A percentile compares a stretch with the other conserved stretches of the same genome.
Evolutionary conservation across 2,329 filamentous ascomycete genomes (phyloP).

Genomic region (Aureobasidium sp.): DNA sequence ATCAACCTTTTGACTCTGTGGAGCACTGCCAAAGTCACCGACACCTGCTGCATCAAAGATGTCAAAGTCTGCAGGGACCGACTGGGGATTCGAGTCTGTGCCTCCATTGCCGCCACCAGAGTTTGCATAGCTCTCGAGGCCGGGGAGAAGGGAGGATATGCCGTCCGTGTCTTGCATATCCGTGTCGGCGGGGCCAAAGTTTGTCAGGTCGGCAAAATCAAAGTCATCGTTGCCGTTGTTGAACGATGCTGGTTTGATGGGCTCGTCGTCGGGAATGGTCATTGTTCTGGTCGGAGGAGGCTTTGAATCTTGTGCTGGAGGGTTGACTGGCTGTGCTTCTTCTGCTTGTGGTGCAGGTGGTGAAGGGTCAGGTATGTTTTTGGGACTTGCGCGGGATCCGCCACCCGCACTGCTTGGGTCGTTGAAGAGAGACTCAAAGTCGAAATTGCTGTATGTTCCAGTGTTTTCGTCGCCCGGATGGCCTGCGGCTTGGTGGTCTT

Average conservation of each 20-base stretch:
- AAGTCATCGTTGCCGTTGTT: slow-evolving; percentile 10
- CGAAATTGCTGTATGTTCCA: slow-evolving; percentile 23
- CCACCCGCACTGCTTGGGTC: slow-evolving; percentile 22
- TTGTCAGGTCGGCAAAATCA: slow-evolving; percentile 16
- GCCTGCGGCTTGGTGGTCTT: slow-evolving; percentile 11
- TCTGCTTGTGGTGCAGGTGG: neutral
- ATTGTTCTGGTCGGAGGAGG: neutral
- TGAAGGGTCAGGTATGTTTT: neutral
- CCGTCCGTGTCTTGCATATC: slow-evolving; percentile 24
- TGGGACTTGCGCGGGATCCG: slow-evolving; percentile 18
- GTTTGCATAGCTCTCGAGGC: slow-evolving; percentile 38
- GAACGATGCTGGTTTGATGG: neutral
- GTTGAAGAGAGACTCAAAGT: slow-evolving; percentile 32
- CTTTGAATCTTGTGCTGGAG: neutral
- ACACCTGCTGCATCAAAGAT: slow-evolving; percentile 14
- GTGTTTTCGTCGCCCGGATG: slow-evolving; percentile 15
- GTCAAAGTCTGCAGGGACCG: slow-evolving; percentile 6
- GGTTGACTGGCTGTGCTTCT: neutral
- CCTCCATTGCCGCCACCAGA: slow-evolving; percentile 14
- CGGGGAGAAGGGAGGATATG: slow-evolving; percentile 33
- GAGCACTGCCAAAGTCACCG: slow-evolving; percentile 3
- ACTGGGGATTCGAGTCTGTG: neutral
- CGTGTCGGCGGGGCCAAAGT: slow-evolving; percentile 22
- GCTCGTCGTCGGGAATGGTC: neutral
- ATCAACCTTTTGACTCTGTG: neutral